Base-by-base conservation (phyloP, 1,139 yeast species). In the Starmera stellimalicola region DNA sequence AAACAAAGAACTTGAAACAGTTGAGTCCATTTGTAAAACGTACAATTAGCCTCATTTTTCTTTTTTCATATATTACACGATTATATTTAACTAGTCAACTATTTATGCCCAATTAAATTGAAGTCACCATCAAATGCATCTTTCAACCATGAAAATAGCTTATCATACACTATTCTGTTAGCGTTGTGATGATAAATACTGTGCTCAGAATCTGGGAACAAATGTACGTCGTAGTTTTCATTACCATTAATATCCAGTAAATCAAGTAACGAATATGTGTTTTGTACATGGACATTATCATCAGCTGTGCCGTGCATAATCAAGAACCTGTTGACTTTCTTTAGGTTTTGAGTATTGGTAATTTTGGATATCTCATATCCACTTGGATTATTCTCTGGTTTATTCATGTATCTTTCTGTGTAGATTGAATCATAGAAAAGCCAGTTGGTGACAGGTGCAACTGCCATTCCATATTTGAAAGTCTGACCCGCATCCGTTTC, bases 281-380 rank as follows among this genome's bases (percentile, higher is more conserved):
- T 87, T 54, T 87, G 95, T 41, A 87, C 62, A 58, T 91, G 98
- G 17, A 91, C 99, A 56, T 91, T 91, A 53, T 93, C 99, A 57
- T 91, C 99, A 3, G 94, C 94, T 0, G 97, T 81, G 1, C 99
- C 99, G 51, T 91, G 98, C 79, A 88, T 79, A 6, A 91, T 51
- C 41, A 91, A 57, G 50, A 93, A 83, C 42, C 95, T 63, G 25
- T 68, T 60, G 1, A 69, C 56, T 2, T 52, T 43, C 27, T 58
- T 54, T 47, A 80, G 77, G n/a, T 63, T 62, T 1, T 58, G 64
- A 30, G 72, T 52, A 23, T 77, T 65, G 3, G 59, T 60, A 25
- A 81, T 70, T 31, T 62, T 56, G 10, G 67, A 57, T 25, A 67
- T 51, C 5, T 55, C 52, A 48, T 80, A 79, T 0, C 78, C 78